These are phyloP conservation scores for Rhizopogon vinicolor DNA, from an alignment of 768 basidiomycete genomes.

Conservation along the genomic window DNA sequence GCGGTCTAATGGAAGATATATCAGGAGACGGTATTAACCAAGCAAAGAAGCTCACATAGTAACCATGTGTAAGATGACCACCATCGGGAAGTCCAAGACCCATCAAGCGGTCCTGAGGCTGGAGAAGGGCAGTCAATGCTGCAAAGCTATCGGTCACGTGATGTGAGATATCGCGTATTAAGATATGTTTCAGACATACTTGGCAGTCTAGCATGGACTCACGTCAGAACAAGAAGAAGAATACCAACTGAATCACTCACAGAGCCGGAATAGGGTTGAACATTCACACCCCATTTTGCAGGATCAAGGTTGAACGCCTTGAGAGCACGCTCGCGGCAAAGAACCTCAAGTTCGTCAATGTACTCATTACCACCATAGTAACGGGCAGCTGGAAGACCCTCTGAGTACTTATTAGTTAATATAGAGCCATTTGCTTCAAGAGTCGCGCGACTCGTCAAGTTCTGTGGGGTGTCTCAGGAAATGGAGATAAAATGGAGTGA, in stretches of 20 bases:
- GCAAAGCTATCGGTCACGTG: constrained; percentile 66
- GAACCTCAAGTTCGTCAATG: constrained; percentile 92
- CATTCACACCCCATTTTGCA: constrained; percentile 95
- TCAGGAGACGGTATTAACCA: not conserved
- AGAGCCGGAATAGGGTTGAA: constrained; percentile 95
- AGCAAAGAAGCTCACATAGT: constrained; percentile 61
- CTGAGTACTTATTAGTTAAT: constrained; percentile 98
- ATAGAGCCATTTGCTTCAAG: constrained; percentile 99
- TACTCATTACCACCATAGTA: constrained; percentile 99
- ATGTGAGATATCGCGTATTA: constrained; percentile 1
- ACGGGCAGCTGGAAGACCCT: constrained; percentile 95
- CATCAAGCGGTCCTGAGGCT: constrained; percentile 98
- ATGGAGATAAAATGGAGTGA: not conserved
- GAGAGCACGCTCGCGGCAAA: constrained; percentile 94
- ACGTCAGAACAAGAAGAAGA: constrained; percentile 13
- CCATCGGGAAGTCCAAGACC: constrained; percentile 97
- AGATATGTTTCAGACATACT: constrained; percentile 44
- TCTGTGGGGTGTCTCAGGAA: constrained; percentile 42
- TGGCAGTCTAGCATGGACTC: constrained; percentile 61
- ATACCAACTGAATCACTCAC: constrained; percentile 40
- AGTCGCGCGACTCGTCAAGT: constrained; percentile 90
- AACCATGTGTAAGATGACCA: constrained; percentile 95
- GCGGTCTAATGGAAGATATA: constrained; percentile 56
- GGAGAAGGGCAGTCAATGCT: constrained; percentile 90
- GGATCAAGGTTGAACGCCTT: constrained; percentile 95